phyloP scores from a whole-genome alignment of 2,329 filamentous ascomycete species.

The Exophiala viscosa region DNA sequence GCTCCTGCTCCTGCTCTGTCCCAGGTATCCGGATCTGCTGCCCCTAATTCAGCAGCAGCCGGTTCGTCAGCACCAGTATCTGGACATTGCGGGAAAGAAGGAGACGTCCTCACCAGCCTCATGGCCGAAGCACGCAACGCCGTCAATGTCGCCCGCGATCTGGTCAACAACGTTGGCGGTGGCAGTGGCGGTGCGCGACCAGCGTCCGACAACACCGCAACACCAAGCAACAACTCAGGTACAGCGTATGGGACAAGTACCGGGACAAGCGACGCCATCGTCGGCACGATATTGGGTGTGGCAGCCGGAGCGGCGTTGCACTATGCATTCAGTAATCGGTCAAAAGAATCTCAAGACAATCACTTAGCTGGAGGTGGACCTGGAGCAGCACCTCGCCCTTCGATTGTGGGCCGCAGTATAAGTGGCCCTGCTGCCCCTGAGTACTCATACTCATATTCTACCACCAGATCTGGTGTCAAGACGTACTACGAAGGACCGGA shows the following conservation, averaged over 20 bases:
- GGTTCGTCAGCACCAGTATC: conserved; percentile 3
- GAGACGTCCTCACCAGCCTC: conserved; percentile 35
- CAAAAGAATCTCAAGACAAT: too few relatives aligned
- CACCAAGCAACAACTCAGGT: conserved; percentile 19
- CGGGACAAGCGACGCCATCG: conserved; percentile 57
- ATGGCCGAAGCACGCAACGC: conserved; percentile 40
- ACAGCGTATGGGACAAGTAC: conserved; percentile 29
- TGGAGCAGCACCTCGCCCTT: conserved; percentile 10
- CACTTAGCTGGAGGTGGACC: not conserved
- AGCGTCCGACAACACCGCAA: conserved; percentile 15
- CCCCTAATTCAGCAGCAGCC: not conserved
- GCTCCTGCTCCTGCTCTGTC: conserved; percentile 2
- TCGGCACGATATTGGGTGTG: conserved; percentile 74
- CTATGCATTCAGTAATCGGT: conserved; percentile 65
- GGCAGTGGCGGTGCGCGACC: conserved; percentile 3
- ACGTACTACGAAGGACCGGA: conserved; percentile 1
- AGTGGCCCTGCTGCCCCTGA: conserved; percentile 14
- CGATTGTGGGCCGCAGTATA: conserved; percentile 11
- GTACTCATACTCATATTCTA: conserved; percentile 6
- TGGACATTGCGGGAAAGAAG: conserved; percentile 15
- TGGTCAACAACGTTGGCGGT: conserved; percentile 20
- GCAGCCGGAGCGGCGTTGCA: conserved; percentile 73
- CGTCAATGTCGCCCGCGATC: conserved; percentile 24
- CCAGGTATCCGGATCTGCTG: too few relatives aligned
- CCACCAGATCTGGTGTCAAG: conserved; percentile 6